Percentiles rank a stretch among this genome's conserved stretches.
phyloP scores from a whole-genome alignment of 306 rosid genomes.

The Echinosophora koreensis region DNA sequence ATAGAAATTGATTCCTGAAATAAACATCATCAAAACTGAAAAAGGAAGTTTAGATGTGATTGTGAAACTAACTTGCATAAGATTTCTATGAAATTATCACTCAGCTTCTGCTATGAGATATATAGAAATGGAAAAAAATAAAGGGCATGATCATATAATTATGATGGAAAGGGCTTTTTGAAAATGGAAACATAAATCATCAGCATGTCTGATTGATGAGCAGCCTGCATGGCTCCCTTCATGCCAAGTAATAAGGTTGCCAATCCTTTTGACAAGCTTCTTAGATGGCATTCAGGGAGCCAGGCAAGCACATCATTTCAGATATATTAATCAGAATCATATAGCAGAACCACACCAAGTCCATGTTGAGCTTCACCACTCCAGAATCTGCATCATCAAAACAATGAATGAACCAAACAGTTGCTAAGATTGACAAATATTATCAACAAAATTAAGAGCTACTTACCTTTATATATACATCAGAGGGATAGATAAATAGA shows the following conservation, averaged over 20 bases:
- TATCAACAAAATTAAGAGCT: slow-evolving; percentile 17
- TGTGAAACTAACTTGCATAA: slow-evolving; percentile 18
- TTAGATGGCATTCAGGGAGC: slow-evolving; percentile 94
- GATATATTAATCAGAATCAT: neutral
- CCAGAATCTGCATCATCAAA: slow-evolving; percentile 35
- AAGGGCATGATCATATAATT: slow-evolving; percentile 1
- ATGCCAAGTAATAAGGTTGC: slow-evolving; percentile 72
- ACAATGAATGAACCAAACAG: neutral
- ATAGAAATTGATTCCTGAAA: slow-evolving; percentile 35
- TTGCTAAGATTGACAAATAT: neutral
- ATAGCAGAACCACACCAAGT: neutral
- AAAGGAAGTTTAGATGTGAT: slow-evolving; percentile 1
- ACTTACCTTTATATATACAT: neutral
- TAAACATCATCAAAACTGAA: slow-evolving; percentile 25
- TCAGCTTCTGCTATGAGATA: slow-evolving; percentile 28
- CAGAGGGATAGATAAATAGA: neutral
- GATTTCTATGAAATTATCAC: neutral
- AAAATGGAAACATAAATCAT: neutral
- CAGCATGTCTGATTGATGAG: slow-evolving; percentile 8
- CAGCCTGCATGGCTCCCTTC: slow-evolving; percentile 73
- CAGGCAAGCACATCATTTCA: slow-evolving; percentile 61
- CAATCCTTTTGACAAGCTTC: slow-evolving; percentile 55
- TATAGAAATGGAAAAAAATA: neutral
- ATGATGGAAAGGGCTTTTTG: neutral
- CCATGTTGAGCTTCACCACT: neutral